Percentiles rank a stretch among this genome's conserved stretches.
These are phyloP conservation scores for Mortierella sp. DNA, from an alignment of 371 early-diverging fungal genomes.

Conservation along the genomic window DNA sequence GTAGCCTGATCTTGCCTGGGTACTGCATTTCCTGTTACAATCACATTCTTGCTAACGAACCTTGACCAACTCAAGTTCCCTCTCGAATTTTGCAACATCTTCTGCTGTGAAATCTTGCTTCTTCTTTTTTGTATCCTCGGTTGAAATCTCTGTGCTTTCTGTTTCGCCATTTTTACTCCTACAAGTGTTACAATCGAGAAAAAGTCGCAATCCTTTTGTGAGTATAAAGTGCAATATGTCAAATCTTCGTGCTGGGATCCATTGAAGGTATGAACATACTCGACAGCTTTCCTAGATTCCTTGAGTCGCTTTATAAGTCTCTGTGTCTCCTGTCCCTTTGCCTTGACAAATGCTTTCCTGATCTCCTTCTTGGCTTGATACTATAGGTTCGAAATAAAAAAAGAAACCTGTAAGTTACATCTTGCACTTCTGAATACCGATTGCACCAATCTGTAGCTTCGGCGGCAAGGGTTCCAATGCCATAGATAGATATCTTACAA, in stretches of 20 bases:
- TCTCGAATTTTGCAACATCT: slow-evolving; percentile 38
- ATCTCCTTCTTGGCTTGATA: slow-evolving; percentile 52
- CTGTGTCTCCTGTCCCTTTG: slow-evolving; percentile 42
- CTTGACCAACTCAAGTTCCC: slow-evolving; percentile 45
- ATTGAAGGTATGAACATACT: slow-evolving; percentile 21
- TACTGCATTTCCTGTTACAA: neutral
- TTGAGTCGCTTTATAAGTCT: slow-evolving; percentile 42
- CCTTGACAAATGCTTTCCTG: slow-evolving; percentile 43
- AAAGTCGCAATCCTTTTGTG: no score
- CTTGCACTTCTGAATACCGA: no score
- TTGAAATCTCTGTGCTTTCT: slow-evolving; percentile 12
- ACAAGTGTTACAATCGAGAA: neutral
- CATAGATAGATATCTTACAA: slow-evolving; percentile 33
- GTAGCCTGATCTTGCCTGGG: neutral
- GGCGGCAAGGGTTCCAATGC: neutral
- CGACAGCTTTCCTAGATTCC: slow-evolving; percentile 34
- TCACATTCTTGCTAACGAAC: slow-evolving; percentile 2
- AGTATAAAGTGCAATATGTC: neutral
- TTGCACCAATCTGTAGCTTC: no score
- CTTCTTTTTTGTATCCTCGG: slow-evolving; percentile 33
- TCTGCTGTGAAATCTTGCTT: slow-evolving; percentile 34
- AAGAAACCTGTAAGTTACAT: neutral
- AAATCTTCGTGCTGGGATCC: neutral
- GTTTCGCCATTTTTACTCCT: slow-evolving; percentile 9
- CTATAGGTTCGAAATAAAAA: slow-evolving; percentile 15